These are phyloP conservation scores for Karstenula rhodostoma DNA, from an alignment of 2,329 filamentous ascomycete genomes.

Conservation along the genomic window DNA sequence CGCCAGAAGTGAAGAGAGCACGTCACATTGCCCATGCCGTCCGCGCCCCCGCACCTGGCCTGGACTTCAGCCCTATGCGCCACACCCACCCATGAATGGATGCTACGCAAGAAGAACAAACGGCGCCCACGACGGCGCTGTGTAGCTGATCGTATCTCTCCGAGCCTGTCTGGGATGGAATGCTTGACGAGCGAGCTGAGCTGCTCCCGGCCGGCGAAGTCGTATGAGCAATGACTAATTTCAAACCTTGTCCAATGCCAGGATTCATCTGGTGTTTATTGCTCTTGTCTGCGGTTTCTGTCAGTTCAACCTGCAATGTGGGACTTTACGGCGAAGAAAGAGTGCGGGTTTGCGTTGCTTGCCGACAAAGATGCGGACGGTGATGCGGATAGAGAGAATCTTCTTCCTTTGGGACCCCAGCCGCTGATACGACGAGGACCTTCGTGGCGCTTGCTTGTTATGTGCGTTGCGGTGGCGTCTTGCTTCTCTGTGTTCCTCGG, in stretches of 20 bases:
- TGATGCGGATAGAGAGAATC: not conserved
- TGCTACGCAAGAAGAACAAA: not conserved
- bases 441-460: constrained; percentile 27
- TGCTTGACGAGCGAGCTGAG: not conserved
- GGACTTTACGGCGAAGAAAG: constrained; percentile 23
- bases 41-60: not conserved
- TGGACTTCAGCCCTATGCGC: constrained; percentile 27
- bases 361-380: not conserved
- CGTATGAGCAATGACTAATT: not conserved
- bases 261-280: not conserved
- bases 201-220: not conserved
- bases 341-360: not conserved
- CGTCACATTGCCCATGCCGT: not conserved
- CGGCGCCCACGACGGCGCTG: constrained; percentile 10
- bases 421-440: constrained; percentile 10
- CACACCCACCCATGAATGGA: constrained; percentile 26
- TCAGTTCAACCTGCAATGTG: constrained; percentile 20
- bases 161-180: not conserved
- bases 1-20: not conserved
- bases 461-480: constrained; percentile 27
- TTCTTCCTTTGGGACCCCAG: not conserved
- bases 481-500: constrained; percentile 32
- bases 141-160: not conserved
- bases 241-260: not conserved
- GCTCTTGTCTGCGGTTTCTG: not conserved